Evolutionary conservation across 2,329 filamentous ascomycete genomes (phyloP).

Genomic region (Calonectria fujianensis): DNA sequence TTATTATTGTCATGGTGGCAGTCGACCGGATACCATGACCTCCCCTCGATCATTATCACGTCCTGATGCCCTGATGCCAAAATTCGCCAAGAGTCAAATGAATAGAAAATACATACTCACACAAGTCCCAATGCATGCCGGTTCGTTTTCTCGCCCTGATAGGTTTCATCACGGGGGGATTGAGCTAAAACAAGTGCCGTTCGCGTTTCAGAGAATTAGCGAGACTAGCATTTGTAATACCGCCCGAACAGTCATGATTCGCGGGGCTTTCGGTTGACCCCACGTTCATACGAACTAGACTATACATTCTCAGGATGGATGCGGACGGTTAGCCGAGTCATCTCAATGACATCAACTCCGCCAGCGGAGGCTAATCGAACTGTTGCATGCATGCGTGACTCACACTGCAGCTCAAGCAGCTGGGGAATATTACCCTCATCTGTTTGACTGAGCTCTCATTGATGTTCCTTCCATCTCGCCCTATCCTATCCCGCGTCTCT

Average conservation of each 20-base stretch:
- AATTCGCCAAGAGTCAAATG: background rate
- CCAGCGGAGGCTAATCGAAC: background rate
- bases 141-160: background rate
- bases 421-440: background rate
- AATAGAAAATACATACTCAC: background rate
- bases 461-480: background rate
- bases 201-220: background rate
- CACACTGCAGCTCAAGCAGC: background rate
- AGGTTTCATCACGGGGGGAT: background rate
- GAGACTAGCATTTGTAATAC: too few relatives aligned
- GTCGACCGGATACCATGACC: conserved; percentile 32
- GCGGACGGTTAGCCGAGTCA: conserved; percentile 15
- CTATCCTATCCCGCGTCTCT: background rate
- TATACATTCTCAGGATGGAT: background rate
- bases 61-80: conserved; percentile 35
- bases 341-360: background rate
- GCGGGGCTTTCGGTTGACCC: background rate
- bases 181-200: background rate
- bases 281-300: background rate
- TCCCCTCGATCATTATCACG: conserved; percentile 41
- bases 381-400: conserved; percentile 24
- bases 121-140: background rate
- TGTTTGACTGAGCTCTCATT: background rate
- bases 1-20: conserved; percentile 38
- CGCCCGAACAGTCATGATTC: background rate